These are phyloP conservation scores for Tephrocybe sp. DNA, from an alignment of 768 basidiomycete genomes.

Conservation along the genomic window DNA sequence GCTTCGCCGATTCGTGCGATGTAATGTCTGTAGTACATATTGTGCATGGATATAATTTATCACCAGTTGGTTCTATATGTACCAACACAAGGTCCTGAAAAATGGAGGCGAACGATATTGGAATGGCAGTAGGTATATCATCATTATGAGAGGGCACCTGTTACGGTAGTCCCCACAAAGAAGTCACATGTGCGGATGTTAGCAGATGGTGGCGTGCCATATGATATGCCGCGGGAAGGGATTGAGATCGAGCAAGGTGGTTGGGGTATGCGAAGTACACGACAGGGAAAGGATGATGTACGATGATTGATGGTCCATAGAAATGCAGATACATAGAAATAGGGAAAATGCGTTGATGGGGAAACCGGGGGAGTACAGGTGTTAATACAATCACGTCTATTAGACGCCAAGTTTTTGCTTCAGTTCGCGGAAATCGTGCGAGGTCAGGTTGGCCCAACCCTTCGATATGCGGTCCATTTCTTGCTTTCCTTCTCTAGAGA, in stretches of 20 bases:
- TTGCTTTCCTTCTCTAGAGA: conserved; percentile 49
- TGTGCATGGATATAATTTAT: conserved; percentile 8
- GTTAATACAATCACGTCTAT: conserved; percentile 6
- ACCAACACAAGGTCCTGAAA: conserved; percentile 3
- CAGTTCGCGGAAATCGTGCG: conserved; percentile 52
- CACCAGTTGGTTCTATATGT: conserved; percentile 9
- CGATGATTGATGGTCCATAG: conserved; percentile 7
- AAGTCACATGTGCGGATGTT: conserved; percentile 16
- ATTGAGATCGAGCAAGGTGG: conserved; percentile 15
- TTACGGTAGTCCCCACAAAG: conserved; percentile 2
- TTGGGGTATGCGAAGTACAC: conserved; percentile 4
- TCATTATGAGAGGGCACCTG: conserved; percentile 11
- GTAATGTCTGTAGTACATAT: no score
- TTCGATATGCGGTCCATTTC: conserved; percentile 53
- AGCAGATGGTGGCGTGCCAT: conserved; percentile 15
- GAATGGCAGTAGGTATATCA: neutral
- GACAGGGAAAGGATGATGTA: conserved; percentile 3
- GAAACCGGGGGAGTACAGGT: neutral
- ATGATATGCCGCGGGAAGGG: conserved; percentile 15
- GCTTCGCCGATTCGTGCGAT: conserved; percentile 8
- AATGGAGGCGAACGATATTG: neutral
- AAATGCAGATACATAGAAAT: conserved; percentile 10
- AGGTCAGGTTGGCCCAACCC: conserved; percentile 48
- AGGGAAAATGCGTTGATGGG: neutral
- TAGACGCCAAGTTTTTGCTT: conserved; percentile 59